Base-by-base conservation (phyloP, 1,284 basidiomycete genomes). In the Ceratobasidium sp. region DNA sequence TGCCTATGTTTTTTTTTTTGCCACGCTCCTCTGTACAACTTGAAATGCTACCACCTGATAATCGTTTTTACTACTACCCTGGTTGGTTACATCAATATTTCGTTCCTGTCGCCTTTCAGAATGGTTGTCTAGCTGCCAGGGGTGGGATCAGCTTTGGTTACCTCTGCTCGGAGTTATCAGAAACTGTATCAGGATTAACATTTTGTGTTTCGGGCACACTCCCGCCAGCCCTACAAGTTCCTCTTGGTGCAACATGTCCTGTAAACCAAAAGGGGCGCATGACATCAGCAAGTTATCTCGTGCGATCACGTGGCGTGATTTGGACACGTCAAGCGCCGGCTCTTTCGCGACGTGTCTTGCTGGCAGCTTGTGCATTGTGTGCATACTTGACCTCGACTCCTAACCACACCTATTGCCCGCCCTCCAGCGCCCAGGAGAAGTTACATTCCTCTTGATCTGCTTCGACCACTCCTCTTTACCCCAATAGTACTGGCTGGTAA, bases 261-360 rank as follows among this genome's bases (percentile, higher is more conserved):
- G 46, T 49, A n/a, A 1, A 8, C 46, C n/a, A 56, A 29, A 1
- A 6, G 57, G 11, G 1, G 57, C 51, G 59, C 46, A 59, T 75
- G 62, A 75, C 40, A 29, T 43, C 43, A 56, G 52, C 52, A 25
- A 54, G 49, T 51, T 22, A 9, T 22, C 52, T 22, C 1, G 40
- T 19, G 4, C 1, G 37, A 9, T 29, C 73, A 75, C 73, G 73
- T 75, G 73, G 66, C 40, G 25, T 52, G 44, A 65, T 75, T 65
- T 51, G 73, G 62, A 75, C 73, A 75, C 73, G 73, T 75, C 73
- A 75, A 66, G 73, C 51, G 73, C 71, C 40, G 34, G 71, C 71
- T 74, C 59, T 73, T 62, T 74, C 61, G 61, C 56, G 71, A 52
- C 71, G 44, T 56, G 71, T 51, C 61, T 43, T 65, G 71, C 71